A percentile compares a stretch with the other conserved stretches of the same genome.
phyloP scores from a whole-genome alignment of 106 monocot genomes.

The Dendrobium catenatum region DNA sequence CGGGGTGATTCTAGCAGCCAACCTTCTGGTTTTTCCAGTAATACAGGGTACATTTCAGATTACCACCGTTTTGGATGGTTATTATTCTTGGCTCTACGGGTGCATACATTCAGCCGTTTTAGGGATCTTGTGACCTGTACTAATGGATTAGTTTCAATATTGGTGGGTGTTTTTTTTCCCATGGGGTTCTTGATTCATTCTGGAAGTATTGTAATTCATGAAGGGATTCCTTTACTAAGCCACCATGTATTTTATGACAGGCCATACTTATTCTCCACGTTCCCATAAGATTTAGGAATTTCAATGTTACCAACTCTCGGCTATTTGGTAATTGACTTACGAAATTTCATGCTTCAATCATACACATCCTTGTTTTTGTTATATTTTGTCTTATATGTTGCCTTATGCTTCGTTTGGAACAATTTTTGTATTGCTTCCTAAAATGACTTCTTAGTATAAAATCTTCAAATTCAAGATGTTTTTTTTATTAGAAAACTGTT shows the following conservation, averaged over 20 bases:
- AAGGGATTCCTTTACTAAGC: neutral
- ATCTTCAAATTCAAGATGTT: no score
- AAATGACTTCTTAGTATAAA: no score
- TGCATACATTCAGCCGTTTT: slow-evolving; percentile 68
- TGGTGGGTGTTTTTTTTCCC: slow-evolving; percentile 33
- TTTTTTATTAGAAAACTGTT: no score
- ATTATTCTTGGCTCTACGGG: slow-evolving; percentile 69
- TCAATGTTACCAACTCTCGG: slow-evolving; percentile 32
- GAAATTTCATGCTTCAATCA: neutral
- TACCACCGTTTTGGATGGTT: slow-evolving; percentile 95
- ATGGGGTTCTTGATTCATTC: neutral
- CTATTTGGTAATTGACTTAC: slow-evolving; percentile 37
- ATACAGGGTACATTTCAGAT: slow-evolving; percentile 48
- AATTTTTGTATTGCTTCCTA: no score
- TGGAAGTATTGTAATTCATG: neutral
- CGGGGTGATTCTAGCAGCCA: slow-evolving; percentile 10
- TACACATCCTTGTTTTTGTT: neutral
- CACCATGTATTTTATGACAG: slow-evolving; percentile 24
- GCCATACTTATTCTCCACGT: slow-evolving; percentile 79
- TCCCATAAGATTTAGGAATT: slow-evolving; percentile 62
- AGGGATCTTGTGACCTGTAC: slow-evolving; percentile 90
- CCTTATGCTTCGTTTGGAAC: neutral
- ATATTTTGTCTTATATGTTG: neutral
- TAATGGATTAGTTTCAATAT: slow-evolving; percentile 79
- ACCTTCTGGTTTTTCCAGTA: slow-evolving; percentile 14